Evolutionary conservation across 371 early-diverging fungal species (phyloP), one percentile per base, ranked within the genome.

Genomic region (Choanephora cucurbitarum): DNA sequence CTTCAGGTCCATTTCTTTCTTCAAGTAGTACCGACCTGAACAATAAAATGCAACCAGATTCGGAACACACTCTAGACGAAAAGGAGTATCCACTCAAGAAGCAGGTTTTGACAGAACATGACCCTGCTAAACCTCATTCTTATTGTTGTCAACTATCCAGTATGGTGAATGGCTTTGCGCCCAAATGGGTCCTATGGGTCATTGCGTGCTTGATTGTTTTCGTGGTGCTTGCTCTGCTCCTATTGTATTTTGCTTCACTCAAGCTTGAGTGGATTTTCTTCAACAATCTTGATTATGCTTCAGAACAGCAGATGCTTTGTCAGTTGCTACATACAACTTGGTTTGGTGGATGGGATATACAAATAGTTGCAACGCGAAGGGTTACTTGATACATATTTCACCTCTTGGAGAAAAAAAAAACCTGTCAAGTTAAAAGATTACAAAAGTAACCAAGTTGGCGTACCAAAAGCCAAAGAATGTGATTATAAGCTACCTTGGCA

Each of bases 331-430:
- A 61, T 40, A 61, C 72, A 33, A 68, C 72, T 31, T 72, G 72
- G 72, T 64, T 67, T 48, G 64, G 69, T 34, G 71, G 67, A 1
- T 76, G 76, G 76, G 55, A 70, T 48, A 55, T 76, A 13, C 71
- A 77, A 19, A 10, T 77, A 13, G 46, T 67, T 44, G 72, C 72
- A 18, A 49, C 72, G 33, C 66, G 49, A 52, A 58, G 52, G 41
- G n/a, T 49, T 2, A 47, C 6, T n/a, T 19, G 9, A 31, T 28
- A 55, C n/a, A n/a, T n/a, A n/a, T n/a, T n/a, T n/a, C n/a, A n/a
- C n/a, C n/a, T n/a, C n/a, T n/a, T n/a, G n/a, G n/a, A n/a, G n/a
- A n/a, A n/a, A n/a, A n/a, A n/a, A n/a, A n/a, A n/a, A n/a, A n/a
- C n/a, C n/a, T n/a, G n/a, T n/a, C n/a, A n/a, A n/a, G n/a, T n/a